Percentiles rank a stretch among this genome's conserved stretches.
Evolutionary conservation across 805 yeast species (phyloP).

Genomic region (Priceomyces medius): DNA sequence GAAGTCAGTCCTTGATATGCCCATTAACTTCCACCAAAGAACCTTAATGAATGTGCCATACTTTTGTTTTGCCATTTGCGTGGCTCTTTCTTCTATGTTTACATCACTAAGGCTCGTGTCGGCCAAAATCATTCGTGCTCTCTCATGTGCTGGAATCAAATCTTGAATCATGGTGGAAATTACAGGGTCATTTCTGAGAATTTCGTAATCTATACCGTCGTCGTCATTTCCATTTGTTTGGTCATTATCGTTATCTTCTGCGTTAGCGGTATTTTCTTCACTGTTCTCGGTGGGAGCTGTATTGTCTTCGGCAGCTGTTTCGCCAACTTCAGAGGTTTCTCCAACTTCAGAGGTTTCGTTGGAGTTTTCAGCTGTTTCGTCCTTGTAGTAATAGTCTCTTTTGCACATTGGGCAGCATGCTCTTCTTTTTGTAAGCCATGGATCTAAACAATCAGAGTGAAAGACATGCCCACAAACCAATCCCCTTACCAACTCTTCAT

Average conservation of each 20-base stretch:
- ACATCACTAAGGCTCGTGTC: slow-evolving; percentile 33
- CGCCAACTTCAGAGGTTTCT: background rate
- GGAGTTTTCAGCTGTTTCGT: slow-evolving; percentile 11
- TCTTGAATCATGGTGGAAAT: slow-evolving; percentile 38
- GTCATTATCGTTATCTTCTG: slow-evolving; percentile 7
- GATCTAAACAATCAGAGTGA: slow-evolving; percentile 76
- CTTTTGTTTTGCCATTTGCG: slow-evolving; percentile 33
- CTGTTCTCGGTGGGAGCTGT: slow-evolving; percentile 1
- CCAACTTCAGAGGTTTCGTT: background rate
- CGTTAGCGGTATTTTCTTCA: background rate
- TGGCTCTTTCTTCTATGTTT: slow-evolving; percentile 47
- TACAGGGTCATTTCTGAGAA: slow-evolving; percentile 36
- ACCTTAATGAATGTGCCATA: slow-evolving; percentile 28
- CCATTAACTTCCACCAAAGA: slow-evolving; percentile 58
- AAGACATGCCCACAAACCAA: slow-evolving; percentile 81
- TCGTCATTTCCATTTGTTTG: slow-evolving; percentile 5
- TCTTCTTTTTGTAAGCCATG: slow-evolving; percentile 72
- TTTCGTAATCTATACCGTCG: slow-evolving; percentile 27
- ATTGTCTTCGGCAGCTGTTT: background rate
- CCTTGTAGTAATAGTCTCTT: slow-evolving; percentile 56
- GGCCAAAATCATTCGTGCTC: slow-evolving; percentile 40
- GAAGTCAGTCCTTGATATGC: slow-evolving; percentile 47
- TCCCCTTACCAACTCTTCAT: slow-evolving; percentile 66
- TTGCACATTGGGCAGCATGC: slow-evolving; percentile 87
- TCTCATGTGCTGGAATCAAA: slow-evolving; percentile 39